Percentiles rank a stretch among this genome's conserved stretches.
Conservation (phyloP, 306 rosid species). For the Coriaria nepalensis region DNA sequence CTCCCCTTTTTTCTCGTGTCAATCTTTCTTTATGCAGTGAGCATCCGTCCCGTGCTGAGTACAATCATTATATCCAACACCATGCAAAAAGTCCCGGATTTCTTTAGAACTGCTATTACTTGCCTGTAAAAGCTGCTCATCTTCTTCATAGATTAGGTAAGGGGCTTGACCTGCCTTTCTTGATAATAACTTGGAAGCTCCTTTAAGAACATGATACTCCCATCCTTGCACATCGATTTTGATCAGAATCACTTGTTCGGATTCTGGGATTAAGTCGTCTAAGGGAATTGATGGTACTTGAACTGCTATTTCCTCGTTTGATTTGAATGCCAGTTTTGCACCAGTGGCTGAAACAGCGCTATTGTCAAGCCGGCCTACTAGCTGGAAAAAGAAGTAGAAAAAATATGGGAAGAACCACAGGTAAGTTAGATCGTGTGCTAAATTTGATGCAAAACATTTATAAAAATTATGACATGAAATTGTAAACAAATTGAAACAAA, state of each 20-base stretch:
- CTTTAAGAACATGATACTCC: slow-evolving; percentile 95
- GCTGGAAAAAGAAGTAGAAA: slow-evolving; percentile 30
- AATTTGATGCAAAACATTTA: no score
- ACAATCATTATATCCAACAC: slow-evolving; percentile 71
- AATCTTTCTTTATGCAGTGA: slow-evolving; percentile 68
- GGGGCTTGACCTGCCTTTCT: slow-evolving; percentile 82
- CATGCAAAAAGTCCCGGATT: slow-evolving; percentile 56
- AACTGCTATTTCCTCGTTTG: slow-evolving; percentile 77
- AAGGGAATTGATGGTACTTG: slow-evolving; percentile 74
- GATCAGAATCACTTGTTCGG: slow-evolving; percentile 56
- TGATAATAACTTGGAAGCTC: slow-evolving; percentile 61
- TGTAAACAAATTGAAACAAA: no score
- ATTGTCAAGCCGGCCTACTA: slow-evolving; percentile 92
- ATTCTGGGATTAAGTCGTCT: slow-evolving; percentile 59
- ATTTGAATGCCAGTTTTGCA: slow-evolving; percentile 86
- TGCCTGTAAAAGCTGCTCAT: slow-evolving; percentile 68
- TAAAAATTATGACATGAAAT: no score
- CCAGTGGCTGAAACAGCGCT: slow-evolving; percentile 95
- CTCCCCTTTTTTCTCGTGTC: background rate
- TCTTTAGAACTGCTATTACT: slow-evolving; percentile 76
- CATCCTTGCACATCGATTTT: slow-evolving; percentile 98
- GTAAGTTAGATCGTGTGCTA: background rate
- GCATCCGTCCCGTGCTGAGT: slow-evolving; percentile 89
- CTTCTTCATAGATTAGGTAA: slow-evolving; percentile 92
- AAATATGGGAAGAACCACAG: background rate